Conservation (phyloP, 148 eudicot species). For the Salicornia ramosissima region DNA sequence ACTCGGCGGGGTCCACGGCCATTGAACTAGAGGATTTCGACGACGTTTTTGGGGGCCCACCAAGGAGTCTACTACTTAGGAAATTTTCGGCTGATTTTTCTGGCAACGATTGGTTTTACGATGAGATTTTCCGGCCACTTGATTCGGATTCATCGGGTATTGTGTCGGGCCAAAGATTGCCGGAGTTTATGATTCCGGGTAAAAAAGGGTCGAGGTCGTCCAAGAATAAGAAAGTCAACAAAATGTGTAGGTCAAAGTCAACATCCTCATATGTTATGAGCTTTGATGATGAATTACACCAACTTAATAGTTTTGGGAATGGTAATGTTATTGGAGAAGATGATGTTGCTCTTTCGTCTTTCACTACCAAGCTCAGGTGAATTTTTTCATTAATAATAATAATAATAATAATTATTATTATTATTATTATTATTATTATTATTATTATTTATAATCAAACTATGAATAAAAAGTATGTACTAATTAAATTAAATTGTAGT, state of each 20-base stretch:
- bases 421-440: too few species aligned
- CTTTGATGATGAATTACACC: conserved; percentile 53
- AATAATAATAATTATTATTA: background rate
- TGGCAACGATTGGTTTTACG: conserved; percentile 33
- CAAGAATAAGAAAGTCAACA: conserved; percentile 7
- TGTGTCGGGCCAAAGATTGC: conserved; percentile 37
- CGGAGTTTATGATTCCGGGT: conserved; percentile 53
- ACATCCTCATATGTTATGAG: conserved; percentile 58
- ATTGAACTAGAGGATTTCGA: conserved; percentile 48
- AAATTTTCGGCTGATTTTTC: conserved; percentile 34
- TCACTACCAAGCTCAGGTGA: conserved; percentile 59
- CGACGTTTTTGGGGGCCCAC: conserved; percentile 78
- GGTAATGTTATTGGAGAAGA: conserved; percentile 19
- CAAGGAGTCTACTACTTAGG: conserved; percentile 44
- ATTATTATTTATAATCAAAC: too few species aligned
- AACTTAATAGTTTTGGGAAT: conserved; percentile 38
- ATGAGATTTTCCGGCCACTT: conserved; percentile 44
- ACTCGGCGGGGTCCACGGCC: conserved; percentile 12
- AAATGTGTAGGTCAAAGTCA: conserved; percentile 41
- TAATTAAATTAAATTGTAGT: too few species aligned
- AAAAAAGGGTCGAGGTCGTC: conserved; percentile 14
- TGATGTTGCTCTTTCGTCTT: conserved; percentile 35
- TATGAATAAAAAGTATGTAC: too few species aligned
- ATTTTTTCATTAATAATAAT: background rate
- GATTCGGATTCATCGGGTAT: conserved; percentile 13